Conservation (phyloP, 768 basidiomycete species). For the Russula lepida region DNA sequence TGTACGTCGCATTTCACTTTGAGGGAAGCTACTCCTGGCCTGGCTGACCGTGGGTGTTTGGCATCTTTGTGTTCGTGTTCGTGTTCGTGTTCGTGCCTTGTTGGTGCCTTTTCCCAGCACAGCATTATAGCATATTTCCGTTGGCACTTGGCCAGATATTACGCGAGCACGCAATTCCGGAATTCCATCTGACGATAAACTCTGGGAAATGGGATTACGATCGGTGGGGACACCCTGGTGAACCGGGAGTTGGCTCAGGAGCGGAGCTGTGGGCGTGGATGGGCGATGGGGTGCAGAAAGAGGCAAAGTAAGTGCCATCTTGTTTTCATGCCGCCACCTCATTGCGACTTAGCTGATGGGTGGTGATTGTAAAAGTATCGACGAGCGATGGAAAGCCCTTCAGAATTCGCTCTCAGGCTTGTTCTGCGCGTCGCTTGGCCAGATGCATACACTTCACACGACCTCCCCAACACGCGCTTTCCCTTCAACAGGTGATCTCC, state of each 20-base stretch:
- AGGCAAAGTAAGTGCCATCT: constrained; percentile 33
- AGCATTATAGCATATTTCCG: constrained; percentile 84
- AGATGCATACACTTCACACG: constrained; percentile 66
- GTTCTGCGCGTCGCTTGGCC: constrained; percentile 88
- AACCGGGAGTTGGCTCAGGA: constrained; percentile 69
- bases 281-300: constrained; percentile 43
- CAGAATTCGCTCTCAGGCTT: constrained; percentile 87
- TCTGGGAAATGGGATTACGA: constrained; percentile 89
- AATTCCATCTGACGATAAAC: constrained; percentile 83
- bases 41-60: background rate
- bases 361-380: constrained; percentile 39
- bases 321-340: no score
- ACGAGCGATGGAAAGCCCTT: constrained; percentile 74
- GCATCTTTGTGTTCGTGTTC: background rate
- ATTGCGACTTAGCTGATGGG: background rate
- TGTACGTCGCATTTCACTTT: constrained; percentile 30
- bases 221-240: constrained; percentile 74
- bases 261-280: constrained; percentile 93
- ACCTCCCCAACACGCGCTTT: constrained; percentile 49
- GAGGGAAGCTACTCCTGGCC: background rate
- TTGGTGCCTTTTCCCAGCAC: constrained; percentile 37
- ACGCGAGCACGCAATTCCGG: constrained; percentile 75
- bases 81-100: background rate
- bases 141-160: constrained; percentile 82
- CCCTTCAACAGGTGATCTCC: constrained; percentile 12